phyloP scores from a whole-genome alignment of 176 grass and related monocot genomes.

The Metroxylon sagu region DNA sequence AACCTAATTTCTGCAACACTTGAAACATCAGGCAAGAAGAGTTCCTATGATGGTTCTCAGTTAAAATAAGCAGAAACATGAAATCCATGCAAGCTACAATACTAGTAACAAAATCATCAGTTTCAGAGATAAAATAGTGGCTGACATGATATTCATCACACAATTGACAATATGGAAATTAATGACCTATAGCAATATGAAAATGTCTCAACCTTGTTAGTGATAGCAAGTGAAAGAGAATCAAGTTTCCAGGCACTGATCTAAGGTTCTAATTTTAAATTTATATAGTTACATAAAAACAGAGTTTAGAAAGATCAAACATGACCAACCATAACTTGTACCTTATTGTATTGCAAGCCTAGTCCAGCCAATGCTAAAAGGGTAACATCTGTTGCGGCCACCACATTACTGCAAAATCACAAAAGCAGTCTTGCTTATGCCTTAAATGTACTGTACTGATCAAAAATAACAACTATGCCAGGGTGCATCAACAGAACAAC shows the following conservation, averaged over 20 bases:
- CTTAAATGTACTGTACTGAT: too few species aligned
- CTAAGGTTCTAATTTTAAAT: too few species aligned
- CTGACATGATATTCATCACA: too few species aligned
- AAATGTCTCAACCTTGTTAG: too few species aligned
- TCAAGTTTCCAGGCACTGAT: too few species aligned
- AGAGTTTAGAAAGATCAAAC: background rate
- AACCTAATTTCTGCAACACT: slow-evolving; percentile 92
- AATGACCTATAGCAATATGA: too few species aligned
- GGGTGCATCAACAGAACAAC: background rate
- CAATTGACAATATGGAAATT: too few species aligned
- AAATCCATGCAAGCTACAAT: background rate
- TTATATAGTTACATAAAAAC: too few species aligned
- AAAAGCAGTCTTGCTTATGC: slow-evolving; percentile 2
- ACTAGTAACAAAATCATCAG: too few species aligned
- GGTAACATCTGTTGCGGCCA: slow-evolving; percentile 91
- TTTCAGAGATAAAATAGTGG: too few species aligned
- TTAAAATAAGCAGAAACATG: slow-evolving; percentile 2
- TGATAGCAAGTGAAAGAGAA: too few species aligned
- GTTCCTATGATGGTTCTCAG: too few species aligned
- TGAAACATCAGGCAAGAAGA: slow-evolving; percentile 10
- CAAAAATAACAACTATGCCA: background rate
- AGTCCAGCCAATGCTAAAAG: slow-evolving; percentile 88
- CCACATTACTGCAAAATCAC: slow-evolving; percentile 86
- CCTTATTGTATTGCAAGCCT: slow-evolving; percentile 73
- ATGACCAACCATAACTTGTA: slow-evolving; percentile 15